Evolutionary conservation across 495 filamentous ascomycete species (phyloP).

Genomic region (Podospora comata): DNA sequence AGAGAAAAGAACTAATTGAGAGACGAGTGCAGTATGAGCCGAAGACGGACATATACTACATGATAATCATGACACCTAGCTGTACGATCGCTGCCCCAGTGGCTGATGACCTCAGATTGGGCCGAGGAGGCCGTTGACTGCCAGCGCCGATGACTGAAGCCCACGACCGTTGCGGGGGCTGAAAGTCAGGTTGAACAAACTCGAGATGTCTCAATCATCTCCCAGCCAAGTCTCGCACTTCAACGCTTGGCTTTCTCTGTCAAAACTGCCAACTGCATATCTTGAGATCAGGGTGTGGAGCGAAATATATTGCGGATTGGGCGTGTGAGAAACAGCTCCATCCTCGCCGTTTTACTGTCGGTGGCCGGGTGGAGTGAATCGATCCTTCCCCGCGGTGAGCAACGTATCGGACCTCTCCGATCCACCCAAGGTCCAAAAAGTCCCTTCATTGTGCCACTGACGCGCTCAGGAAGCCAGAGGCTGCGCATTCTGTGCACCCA

Average conservation of each 20-base stretch:
- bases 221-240: conserved; percentile 1
- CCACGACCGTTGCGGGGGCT: background rate
- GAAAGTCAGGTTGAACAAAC: background rate
- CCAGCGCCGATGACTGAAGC: background rate
- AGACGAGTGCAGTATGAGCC: too few species aligned
- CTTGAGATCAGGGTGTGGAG: background rate
- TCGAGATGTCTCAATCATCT: background rate
- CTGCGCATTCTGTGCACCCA: background rate
- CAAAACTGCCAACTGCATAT: background rate
- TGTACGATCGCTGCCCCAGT: conserved; percentile 1
- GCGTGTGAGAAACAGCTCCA: background rate
- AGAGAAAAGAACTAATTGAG: too few species aligned
- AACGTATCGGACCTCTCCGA: conserved; percentile 6
- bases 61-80: background rate
- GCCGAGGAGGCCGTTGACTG: conserved; percentile 2
- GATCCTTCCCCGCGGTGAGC: background rate
- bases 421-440: background rate
- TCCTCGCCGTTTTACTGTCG: background rate
- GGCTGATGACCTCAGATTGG: conserved; percentile 1
- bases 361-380: background rate
- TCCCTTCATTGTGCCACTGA: background rate
- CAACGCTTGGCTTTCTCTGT: background rate
- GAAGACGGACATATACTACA: too few species aligned
- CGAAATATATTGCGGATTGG: background rate
- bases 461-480: background rate